phyloP scores from a whole-genome alignment of 2,329 filamentous ascomycete genomes.

The Sporothrix euskadiensis region DNA sequence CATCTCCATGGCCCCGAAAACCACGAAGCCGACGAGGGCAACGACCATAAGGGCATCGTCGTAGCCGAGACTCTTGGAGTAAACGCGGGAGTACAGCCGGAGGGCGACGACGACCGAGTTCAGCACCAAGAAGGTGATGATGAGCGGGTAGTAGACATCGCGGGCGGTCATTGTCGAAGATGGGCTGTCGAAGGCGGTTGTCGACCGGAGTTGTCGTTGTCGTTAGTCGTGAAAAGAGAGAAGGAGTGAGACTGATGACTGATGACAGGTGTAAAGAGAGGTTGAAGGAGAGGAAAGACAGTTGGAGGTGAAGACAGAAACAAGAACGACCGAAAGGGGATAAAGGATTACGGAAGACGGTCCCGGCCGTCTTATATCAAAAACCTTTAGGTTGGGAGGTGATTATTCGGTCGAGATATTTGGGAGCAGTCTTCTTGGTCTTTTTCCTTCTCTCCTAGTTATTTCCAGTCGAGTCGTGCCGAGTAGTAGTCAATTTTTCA shows the following conservation, averaged over 20 bases:
- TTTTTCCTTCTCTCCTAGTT: background rate
- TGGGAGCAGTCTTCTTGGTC: background rate
- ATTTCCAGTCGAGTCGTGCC: background rate
- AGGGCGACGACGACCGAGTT: constrained; percentile 19
- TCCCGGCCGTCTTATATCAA: background rate
- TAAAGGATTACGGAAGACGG: background rate
- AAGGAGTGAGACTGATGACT: background rate
- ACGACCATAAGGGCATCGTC: constrained; percentile 25
- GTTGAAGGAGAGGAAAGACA: background rate
- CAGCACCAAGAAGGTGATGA: constrained; percentile 27
- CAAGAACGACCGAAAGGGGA: background rate
- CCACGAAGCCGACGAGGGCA: constrained; percentile 23
- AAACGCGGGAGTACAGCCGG: constrained; percentile 20
- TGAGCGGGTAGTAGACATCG: constrained; percentile 27
- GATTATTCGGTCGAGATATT: background rate
- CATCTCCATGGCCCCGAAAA: constrained; percentile 23
- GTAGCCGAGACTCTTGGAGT: constrained; percentile 14
- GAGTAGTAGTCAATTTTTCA: background rate
- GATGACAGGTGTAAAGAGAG: background rate
- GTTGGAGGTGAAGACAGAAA: background rate
- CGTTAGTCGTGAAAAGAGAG: background rate
- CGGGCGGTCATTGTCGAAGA: constrained; percentile 13
- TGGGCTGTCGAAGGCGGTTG: background rate
- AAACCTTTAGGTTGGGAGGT: background rate
- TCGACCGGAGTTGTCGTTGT: background rate